Base-by-base conservation (phyloP, 352 stramenopile species). In the Globisporangium ultimum region DNA sequence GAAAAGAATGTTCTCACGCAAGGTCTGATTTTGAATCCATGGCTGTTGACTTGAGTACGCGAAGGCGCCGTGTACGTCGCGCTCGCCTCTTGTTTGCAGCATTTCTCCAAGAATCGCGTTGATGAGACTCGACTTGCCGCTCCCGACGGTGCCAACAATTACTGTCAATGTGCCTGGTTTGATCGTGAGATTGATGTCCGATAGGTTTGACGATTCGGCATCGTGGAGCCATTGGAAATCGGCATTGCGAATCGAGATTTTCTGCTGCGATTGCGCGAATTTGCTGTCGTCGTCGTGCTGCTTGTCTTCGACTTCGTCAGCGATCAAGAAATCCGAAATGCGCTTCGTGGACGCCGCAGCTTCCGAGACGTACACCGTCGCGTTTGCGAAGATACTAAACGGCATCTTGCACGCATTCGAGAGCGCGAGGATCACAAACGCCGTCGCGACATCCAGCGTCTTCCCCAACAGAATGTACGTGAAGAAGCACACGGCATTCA, bases 371-470 rank as follows among this genome's bases (percentile, higher is more conserved):
- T 71, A 78, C n/a, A 86, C 68, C 0, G 68, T 72, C 3, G 69
- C 67, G 45, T 82, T 85, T 8, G 74, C 71, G 42, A 84, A 88
- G 34, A 80, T 76, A 7, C 60, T 74, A 42, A 81, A 88, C 9
- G 78, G 71, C 57, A 82, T 74, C 18, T 75, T 72, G 48, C 73
- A 83, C 1, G 68, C 66, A 41, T 86, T 86, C 48, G 78, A 82
- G 57, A 99, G 72, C 21, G 96, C 89, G 15, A 99, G 68, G 8
- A 96, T 82, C 6, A 96, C 97, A 53, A 99, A 95, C 21, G 96
- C 95, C 12, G 80, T 87, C 0, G 90, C 75, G 8, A 98, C 93
- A 46, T 97, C 93, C 15, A 99, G 67, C 1, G 76, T 64, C 40
- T 98, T 68, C 0, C 91, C 96, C 5, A 77, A 53, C 7, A 80